Conservation (phyloP, 2,329 filamentous ascomycete genomes). For the Aspergillus glaucus region DNA sequence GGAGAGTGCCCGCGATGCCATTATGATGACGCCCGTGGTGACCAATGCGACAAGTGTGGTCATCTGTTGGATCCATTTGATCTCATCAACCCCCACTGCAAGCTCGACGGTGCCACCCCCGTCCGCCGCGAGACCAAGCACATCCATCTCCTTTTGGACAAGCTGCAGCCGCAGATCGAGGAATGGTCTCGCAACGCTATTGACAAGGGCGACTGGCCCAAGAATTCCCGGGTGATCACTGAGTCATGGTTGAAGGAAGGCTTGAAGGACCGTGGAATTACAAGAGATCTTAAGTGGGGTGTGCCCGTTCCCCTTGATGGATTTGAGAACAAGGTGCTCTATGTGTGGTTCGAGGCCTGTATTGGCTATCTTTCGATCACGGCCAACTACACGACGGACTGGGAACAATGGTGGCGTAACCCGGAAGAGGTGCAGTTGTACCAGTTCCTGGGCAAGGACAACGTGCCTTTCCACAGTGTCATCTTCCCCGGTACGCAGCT, state of each 20-base stretch:
- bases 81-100: slow-evolving; percentile 81
- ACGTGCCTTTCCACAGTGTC: slow-evolving; percentile 80
- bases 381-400: slow-evolving; percentile 76
- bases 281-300: slow-evolving; percentile 89
- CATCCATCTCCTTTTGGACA: slow-evolving; percentile 80
- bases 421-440: slow-evolving; percentile 82
- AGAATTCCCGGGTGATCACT: slow-evolving; percentile 40
- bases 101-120: slow-evolving; percentile 78
- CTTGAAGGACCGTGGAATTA: slow-evolving; percentile 80
- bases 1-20: slow-evolving; percentile 46
- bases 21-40: slow-evolving; percentile 64
- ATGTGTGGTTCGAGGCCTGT: slow-evolving; percentile 89
- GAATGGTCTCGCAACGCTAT: slow-evolving; percentile 71
- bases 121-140: slow-evolving; percentile 80
- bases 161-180: slow-evolving; percentile 69
- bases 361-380: slow-evolving; percentile 96
- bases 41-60: slow-evolving; percentile 71
- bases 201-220: slow-evolving; percentile 55
- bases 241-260: slow-evolving; percentile 60
- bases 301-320: slow-evolving; percentile 54
- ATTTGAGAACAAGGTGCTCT: slow-evolving; percentile 74
- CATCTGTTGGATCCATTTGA: slow-evolving; percentile 65
- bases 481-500: slow-evolving; percentile 86
- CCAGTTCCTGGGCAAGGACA: slow-evolving; percentile 94
- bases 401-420: slow-evolving; percentile 93